Base-by-base conservation (phyloP, 2,329 filamentous ascomycete species). In the Exophiala phaeomuriformis region DNA sequence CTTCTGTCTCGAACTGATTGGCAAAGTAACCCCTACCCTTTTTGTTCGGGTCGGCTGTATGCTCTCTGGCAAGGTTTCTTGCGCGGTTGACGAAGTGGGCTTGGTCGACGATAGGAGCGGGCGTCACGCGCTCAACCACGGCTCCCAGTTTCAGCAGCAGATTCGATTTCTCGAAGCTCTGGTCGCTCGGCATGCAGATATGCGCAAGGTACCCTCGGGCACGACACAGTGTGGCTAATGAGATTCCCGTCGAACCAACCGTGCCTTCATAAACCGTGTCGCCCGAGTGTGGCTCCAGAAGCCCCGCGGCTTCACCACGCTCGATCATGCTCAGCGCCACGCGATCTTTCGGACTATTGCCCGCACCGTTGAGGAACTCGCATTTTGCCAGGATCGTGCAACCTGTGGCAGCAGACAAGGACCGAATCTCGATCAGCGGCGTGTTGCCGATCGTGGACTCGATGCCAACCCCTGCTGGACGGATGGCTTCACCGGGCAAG, bases 181-280 rank as follows among this genome's bases (percentile, higher is more conserved):
- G 86, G 73, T 98, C 93, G 67, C 88, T 84, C 45, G 93, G 91
- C 90, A 98, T 97, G 75, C 89, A 96, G 61, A 98, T 97, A 71
- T 97, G 88, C 32, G 90, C 90, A 61, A 85, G 81, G 73, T 97
- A 97, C 33, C 93, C 93, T 69, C 84, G 81, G 27, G 93, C 90
- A 62, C 90, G 81, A 47, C 89, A 90, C 47, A 98, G 81, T 0
- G 88, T 88, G 2, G 93, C 93, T 6, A 98, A 78, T 10, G 90
- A 96, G 64, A 98, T 97, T 27, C 93, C 93, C 0, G 93, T 98
- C 67, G 88, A 95, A 55, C 93, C 93, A 10, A 95, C 90, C 1
- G 93, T 98, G 61, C 93, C 93, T 74, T 98, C 93, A 71, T 97
- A 98, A 65, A 98, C 90, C 41, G 88, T 94, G 69, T 98, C 93